These are phyloP conservation scores for Cardamine chenopodiifolia DNA, from an alignment of 345 rosid species.

Conservation along the genomic window DNA sequence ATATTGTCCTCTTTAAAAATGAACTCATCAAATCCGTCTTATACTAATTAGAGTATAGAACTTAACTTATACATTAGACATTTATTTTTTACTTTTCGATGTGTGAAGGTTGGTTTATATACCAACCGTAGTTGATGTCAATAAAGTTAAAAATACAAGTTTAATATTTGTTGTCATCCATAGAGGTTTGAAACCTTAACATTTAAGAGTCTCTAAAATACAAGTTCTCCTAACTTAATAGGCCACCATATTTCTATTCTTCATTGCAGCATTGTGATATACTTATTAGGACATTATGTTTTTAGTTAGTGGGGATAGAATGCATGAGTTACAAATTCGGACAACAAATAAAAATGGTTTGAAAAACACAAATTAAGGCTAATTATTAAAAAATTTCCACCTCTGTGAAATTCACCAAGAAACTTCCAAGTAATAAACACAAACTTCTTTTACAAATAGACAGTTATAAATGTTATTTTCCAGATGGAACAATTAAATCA, in stretches of 20 bases:
- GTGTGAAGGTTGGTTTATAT: too few species aligned
- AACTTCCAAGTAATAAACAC: conserved; percentile 32
- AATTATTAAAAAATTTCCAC: conserved; percentile 22
- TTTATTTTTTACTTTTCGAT: too few species aligned
- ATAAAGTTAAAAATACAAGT: too few species aligned
- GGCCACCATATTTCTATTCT: background rate
- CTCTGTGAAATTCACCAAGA: conserved; percentile 38
- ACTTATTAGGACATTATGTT: background rate
- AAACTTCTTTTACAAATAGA: conserved; percentile 35
- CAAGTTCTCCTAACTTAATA: conserved; percentile 1
- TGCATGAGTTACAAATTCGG: conserved; percentile 14
- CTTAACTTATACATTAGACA: too few species aligned
- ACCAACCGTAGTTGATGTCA: too few species aligned
- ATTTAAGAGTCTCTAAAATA: background rate
- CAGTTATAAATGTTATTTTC: conserved; percentile 42
- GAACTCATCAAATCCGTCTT: too few species aligned
- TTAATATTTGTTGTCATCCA: background rate
- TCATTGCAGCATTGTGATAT: conserved; percentile 19
- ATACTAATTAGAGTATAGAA: too few species aligned
- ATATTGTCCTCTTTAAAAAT: too few species aligned
- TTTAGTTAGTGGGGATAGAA: background rate
- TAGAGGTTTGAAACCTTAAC: background rate
- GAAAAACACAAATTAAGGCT: background rate
- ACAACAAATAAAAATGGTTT: background rate
- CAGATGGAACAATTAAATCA: conserved; percentile 44